Conservation (phyloP, 768 basidiomycete species). For the Pholiota microspora region DNA sequence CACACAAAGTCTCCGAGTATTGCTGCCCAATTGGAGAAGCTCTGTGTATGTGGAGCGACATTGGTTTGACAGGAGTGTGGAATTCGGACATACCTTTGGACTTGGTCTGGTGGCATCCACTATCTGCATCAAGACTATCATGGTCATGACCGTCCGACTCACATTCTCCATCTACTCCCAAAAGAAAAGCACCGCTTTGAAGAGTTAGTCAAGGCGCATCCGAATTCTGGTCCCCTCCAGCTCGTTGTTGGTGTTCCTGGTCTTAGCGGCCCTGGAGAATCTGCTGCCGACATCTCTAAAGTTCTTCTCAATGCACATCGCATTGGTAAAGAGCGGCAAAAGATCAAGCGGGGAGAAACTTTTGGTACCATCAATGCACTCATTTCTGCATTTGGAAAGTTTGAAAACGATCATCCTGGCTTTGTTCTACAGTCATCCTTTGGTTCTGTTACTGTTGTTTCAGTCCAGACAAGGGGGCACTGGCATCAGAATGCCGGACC, state of each 20-base stretch:
- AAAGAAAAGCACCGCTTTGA: constrained; percentile 11
- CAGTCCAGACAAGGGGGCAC: constrained; percentile 14
- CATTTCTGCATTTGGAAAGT: too few species aligned
- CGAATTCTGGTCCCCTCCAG: constrained; percentile 12
- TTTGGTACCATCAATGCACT: too few species aligned
- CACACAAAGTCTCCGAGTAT: neutral
- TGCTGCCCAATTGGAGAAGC: neutral
- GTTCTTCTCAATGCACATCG: constrained; percentile 17
- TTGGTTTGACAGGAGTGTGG: neutral
- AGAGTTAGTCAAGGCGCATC: constrained; percentile 10
- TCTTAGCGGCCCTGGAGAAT: constrained; percentile 20
- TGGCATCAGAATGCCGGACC: too few species aligned
- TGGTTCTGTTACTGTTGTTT: too few species aligned
- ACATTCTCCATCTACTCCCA: constrained; percentile 13
- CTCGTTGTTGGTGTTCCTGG: constrained; percentile 20
- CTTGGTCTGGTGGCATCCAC: constrained; percentile 14
- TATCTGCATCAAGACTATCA: constrained; percentile 13
- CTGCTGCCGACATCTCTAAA: constrained; percentile 22
- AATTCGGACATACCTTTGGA: constrained; percentile 6
- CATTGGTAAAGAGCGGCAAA: too few species aligned
- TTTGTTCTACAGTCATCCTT: too few species aligned
- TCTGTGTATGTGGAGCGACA: constrained; percentile 7
- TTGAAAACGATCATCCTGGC: too few species aligned
- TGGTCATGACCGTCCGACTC: constrained; percentile 13
- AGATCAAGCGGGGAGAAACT: too few species aligned